Base-by-base conservation (phyloP, 495 filamentous ascomycete species). In the Trichocladium uniseriatum region DNA sequence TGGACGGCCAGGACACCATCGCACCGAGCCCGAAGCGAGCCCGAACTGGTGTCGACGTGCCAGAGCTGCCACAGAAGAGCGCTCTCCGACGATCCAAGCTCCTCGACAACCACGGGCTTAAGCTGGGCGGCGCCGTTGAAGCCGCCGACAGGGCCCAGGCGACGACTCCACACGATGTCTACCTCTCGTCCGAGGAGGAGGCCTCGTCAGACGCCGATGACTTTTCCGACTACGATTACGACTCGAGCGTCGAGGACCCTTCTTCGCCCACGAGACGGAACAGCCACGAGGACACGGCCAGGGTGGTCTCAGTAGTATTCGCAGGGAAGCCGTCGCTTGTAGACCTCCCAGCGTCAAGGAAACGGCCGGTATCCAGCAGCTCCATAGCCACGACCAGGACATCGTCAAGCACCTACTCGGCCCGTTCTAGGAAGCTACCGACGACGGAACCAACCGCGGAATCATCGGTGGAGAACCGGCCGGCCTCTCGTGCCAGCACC, bases 121-220 rank as follows among this genome's bases (percentile, higher is more conserved):
- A 68, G 54, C 57, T 71, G 29, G 57, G 59, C n/a, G 60, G 59
- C 14, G 52, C 63, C 24, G 60, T 61, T 50, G 60, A 64, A 43
- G 46, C 63, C 1, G 50, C 51, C n/a, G 53, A 51, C 38, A 50
- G 68, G 54, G 50, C 48, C 31, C 52, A 55, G 45, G 52, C 54
- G 45, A 61, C 57, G 9, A 57, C 64, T n/a, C 66, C 70, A 3
- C 69, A 72, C 52, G 66, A 71, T 43, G 51, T 70, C 42, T 76
- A 76, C 54, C 70, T 76, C 16, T 76, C 72, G 8, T 74, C 71
- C 5, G 72, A 76, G 43, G 72, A 76, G 52, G 71, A 73, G 38
- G 72, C 64, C 38, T 76, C 72, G 14, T 74, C 72, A 0, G 68
- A 71, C 22, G 67, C 72, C 20, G 71, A 73, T 52, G 71, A 73